A percentile compares a stretch with the other conserved stretches of the same genome.
These are phyloP conservation scores for Teunomyces funiuensis DNA, from an alignment of 805 yeast genomes.

Conservation along the genomic window DNA sequence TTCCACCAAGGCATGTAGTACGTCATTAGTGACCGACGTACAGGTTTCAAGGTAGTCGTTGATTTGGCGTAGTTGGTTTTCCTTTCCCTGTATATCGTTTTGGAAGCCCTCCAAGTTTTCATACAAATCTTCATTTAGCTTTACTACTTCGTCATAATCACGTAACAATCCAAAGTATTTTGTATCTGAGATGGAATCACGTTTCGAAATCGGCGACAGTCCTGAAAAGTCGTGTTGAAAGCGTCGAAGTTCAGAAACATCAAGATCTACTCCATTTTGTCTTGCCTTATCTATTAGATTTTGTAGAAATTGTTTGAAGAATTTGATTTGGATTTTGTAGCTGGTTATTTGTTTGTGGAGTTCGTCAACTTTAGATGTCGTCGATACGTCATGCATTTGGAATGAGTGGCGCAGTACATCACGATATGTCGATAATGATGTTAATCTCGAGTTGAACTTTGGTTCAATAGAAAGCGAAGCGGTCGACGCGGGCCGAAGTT, in stretches of 20 bases:
- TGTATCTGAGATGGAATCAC: conserved; percentile 16
- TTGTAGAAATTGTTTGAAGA: conserved; percentile 41
- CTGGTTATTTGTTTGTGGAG: conserved; percentile 36
- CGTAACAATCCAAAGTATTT: conserved; percentile 21
- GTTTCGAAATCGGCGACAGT: conserved; percentile 10
- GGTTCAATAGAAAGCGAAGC: conserved; percentile 1
- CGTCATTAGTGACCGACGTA: conserved; percentile 17
- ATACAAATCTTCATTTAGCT: conserved; percentile 39
- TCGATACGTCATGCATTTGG: conserved; percentile 17
- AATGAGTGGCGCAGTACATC: conserved; percentile 6
- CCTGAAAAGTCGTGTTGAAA: conserved; percentile 19
- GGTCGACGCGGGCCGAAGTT: conserved; percentile 19
- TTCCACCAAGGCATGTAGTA: conserved; percentile 18
- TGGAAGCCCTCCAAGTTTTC: conserved; percentile 36
- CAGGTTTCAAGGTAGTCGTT: conserved; percentile 15
- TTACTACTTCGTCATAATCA: conserved; percentile 34
- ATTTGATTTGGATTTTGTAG: conserved; percentile 37
- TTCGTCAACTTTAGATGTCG: conserved; percentile 25
- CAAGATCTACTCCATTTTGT: conserved; percentile 9
- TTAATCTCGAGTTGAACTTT: conserved; percentile 9
- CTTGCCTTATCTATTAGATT: conserved; percentile 23
- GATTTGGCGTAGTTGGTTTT: conserved; percentile 16
- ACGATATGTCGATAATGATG: conserved; percentile 5
- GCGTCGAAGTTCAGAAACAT: conserved; percentile 19
- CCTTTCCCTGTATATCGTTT: conserved; percentile 29